phyloP scores from a whole-genome alignment of 306 rosid genomes.

The Castanea mollissima region DNA sequence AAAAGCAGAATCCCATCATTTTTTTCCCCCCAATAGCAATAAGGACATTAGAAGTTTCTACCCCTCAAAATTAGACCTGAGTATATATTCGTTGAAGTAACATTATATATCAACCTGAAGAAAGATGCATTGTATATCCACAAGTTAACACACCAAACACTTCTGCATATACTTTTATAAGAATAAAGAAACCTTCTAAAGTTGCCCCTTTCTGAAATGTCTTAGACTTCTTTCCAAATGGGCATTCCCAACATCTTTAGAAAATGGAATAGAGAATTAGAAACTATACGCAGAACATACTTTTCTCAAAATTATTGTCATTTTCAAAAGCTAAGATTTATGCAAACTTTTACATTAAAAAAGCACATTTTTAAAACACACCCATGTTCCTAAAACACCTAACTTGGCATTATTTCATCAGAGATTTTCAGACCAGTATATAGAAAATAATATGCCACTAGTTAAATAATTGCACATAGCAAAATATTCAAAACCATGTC shows the following conservation, averaged over 20 bases:
- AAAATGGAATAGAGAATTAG: background rate
- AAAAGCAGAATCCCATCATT: background rate
- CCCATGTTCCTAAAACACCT: conserved; percentile 12
- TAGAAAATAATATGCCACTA: conserved; percentile 12
- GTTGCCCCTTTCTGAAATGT: background rate
- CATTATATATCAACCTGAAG: conserved; percentile 5
- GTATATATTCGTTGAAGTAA: background rate
- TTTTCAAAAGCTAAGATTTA: background rate
- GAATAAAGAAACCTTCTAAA: background rate
- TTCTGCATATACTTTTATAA: conserved; percentile 11
- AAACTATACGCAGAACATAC: background rate
- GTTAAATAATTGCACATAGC: conserved; percentile 7
- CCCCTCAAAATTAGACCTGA: background rate
- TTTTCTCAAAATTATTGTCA: background rate
- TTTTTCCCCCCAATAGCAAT: background rate
- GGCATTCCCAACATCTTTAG: background rate
- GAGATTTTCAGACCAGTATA: conserved; percentile 19
- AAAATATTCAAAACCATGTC: conserved; percentile 12
- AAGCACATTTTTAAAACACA: background rate
- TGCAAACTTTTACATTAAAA: background rate
- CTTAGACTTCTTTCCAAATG: background rate
- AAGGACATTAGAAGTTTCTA: background rate
- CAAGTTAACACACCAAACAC: conserved; percentile 4
- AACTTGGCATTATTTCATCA: conserved; percentile 16
- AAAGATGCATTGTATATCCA: background rate